Evolutionary conservation across 1,139 yeast genomes (phyloP), one percentile per base, ranked within the genome.

Genomic region (Yamadazyma dendronema): DNA sequence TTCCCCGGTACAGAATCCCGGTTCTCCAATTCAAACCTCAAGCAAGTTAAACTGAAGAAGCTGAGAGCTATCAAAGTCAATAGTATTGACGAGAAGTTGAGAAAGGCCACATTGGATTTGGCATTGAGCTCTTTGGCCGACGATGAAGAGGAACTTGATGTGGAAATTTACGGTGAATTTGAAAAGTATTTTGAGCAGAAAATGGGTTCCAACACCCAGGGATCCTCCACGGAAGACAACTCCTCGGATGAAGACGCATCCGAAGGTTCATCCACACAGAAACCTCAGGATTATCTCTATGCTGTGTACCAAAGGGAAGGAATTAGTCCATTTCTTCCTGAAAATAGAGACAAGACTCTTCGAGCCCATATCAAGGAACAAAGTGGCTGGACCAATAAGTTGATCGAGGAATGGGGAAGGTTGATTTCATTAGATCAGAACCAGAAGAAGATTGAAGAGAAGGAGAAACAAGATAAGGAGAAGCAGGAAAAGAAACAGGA

Each of bases 391-490:
- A 69, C 89, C 0, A 92, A 89, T 56, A 96, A 87, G 53, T 95
- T 88, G 56, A 77, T 90, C 32, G 97, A 90, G 65, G 96, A 96
- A 0, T 90, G 97, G 97, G 83, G 84, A 1, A 65, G 84, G 42
- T 84, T 85, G 83, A 57, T 89, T 21, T 16, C n/a, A 16, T 12
- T 31, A 12, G 24, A 34, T 11, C 30, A 34, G 8, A 23, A 31
- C 13, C 26, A 10, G 26, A 24, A 28, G n/a, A n/a, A 27, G 17
- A 13, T 16, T 12, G 14, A 8, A 9, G 23, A 38, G 24, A 27
- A 30, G n/a, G n/a, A n/a, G 26, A 24, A 24, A 5, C 26, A 8
- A 10, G 26, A 10, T 12, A 9, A 8, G 16, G 25, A 15, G 26
- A 37, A 28, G 15, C 21, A 8, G 6, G 17, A 28, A 15, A 24